Base-by-base conservation (phyloP, 805 yeast species). In the Saccharomyces eubayanus region DNA sequence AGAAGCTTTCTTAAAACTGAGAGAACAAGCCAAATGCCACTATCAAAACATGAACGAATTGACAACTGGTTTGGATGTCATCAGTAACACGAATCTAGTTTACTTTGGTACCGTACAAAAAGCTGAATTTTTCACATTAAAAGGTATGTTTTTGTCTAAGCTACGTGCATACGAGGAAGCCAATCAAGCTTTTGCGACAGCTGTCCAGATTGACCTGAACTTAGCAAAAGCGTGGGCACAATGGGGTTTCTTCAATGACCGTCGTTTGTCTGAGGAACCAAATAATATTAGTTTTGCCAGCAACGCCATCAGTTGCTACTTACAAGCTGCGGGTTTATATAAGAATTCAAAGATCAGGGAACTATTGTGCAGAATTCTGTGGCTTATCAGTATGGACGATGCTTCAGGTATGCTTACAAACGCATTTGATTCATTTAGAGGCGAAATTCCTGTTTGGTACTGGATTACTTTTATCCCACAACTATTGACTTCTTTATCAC, bases 211-310 rank as follows among this genome's bases (percentile, higher is more conserved):
- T 54, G 99, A 95, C 65, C 78, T 92, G 61, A 89, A 91, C 63
- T 72, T 94, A 48, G 96, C 98, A 1, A 92, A 94, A 68, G 98
- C 99, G 0, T 94, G 99, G 99, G 98, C 97, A 3, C 97, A 95
- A 68, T 94, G 99, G 99, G 99, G 99, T 56, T 83, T 84, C 67
- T 94, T 89, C 73, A 91, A 91, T 66, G 99, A 94, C 62, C 81
- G 84, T 29, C 77, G 96, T 46, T 84, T 89, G 68, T 87, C 88
- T 59, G 96, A 89, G 59, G 85, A 84, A 56, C 92, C 91, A 1
- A 81, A 75, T 50, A 95, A 89, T 62, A 83, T 87, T 72, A 80
- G 82, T 24, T 84, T 82, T 70, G 99, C 98, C 20, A 86, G 89
- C 58, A 90, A 91, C 68, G 98, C 99, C 2, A 84, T 94, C 49